Conservation (phyloP, 2,329 filamentous ascomycete genomes). For the Exophiala oligosperma region DNA sequence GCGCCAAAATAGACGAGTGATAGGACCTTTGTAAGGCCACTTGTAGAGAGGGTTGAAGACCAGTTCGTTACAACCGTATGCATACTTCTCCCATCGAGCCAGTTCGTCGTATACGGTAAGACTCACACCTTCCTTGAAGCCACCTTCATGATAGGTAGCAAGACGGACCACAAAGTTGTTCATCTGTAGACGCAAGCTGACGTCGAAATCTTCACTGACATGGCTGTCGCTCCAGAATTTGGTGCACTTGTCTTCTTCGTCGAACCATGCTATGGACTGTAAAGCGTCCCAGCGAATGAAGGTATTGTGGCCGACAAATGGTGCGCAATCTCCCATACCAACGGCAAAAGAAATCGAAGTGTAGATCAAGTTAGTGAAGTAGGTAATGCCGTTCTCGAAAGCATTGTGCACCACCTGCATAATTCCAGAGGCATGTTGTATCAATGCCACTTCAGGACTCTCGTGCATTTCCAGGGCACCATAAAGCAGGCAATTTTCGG, state of each 20-base stretch:
- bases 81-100: conserved; percentile 82
- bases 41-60: conserved; percentile 74
- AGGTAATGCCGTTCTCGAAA: conserved; percentile 75
- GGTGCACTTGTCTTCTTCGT: conserved; percentile 44
- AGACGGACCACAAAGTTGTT: conserved; percentile 67
- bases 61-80: conserved; percentile 79
- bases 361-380: conserved; percentile 77
- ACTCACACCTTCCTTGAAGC: conserved; percentile 77
- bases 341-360: conserved; percentile 70
- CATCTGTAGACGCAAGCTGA: conserved; percentile 69
- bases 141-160: conserved; percentile 66
- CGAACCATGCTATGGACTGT: conserved; percentile 54
- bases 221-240: conserved; percentile 73
- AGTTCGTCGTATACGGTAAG: conserved; percentile 81
- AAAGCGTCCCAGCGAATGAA: conserved; percentile 68
- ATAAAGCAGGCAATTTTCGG: conserved; percentile 65
- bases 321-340: conserved; percentile 68
- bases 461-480: conserved; percentile 70
- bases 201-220: conserved; percentile 77
- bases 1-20: conserved; percentile 72
- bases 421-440: conserved; percentile 71
- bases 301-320: conserved; percentile 77
- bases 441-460: conserved; percentile 67
- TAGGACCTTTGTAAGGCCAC: conserved; percentile 71
- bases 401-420: conserved; percentile 72